Evolutionary conservation across 1,284 basidiomycete species (phyloP).

Genomic region (Ustilago sp.): DNA sequence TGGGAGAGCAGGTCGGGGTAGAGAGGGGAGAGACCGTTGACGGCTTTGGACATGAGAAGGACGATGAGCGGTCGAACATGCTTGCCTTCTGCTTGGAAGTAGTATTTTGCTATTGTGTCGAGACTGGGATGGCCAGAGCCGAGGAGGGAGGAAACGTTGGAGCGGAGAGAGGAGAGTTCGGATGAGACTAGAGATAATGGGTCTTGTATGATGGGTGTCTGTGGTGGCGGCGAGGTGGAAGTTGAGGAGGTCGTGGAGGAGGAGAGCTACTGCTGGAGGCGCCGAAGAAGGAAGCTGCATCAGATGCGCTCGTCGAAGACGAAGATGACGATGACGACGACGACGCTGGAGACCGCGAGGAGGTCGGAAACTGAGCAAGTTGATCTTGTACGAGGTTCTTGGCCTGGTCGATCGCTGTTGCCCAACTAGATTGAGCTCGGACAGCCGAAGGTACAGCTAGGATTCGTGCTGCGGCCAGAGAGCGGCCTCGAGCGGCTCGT

Average conservation of each 20-base stretch:
- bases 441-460: conserved; percentile 8
- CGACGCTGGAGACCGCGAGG: conserved; percentile 21
- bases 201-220: conserved; percentile 49
- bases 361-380: conserved; percentile 31
- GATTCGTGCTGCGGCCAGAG: conserved; percentile 2
- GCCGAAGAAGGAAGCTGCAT: conserved; percentile 41
- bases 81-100: conserved; percentile 80
- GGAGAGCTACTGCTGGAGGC: conserved; percentile 15
- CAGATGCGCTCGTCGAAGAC: conserved; percentile 14
- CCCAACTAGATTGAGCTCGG: conserved; percentile 47
- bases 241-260: conserved; percentile 15
- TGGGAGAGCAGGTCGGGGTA: conserved; percentile 70
- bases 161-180: conserved; percentile 80
- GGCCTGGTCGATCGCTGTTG: conserved; percentile 42
- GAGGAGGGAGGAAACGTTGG: conserved; percentile 81
- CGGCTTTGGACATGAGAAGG: conserved; percentile 89
- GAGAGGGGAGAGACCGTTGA: conserved; percentile 80
- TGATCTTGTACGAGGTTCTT: conserved; percentile 50
- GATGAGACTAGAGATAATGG: conserved; percentile 60
- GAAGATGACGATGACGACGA: conserved; percentile 15
- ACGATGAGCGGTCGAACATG: conserved; percentile 91
- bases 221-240: conserved; percentile 9
- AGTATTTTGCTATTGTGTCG: conserved; percentile 89
- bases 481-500: conserved; percentile 12
- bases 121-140: conserved; percentile 89